Evolutionary conservation across 768 basidiomycete species (phyloP).

Genomic region (Leccinum uliginosum): DNA sequence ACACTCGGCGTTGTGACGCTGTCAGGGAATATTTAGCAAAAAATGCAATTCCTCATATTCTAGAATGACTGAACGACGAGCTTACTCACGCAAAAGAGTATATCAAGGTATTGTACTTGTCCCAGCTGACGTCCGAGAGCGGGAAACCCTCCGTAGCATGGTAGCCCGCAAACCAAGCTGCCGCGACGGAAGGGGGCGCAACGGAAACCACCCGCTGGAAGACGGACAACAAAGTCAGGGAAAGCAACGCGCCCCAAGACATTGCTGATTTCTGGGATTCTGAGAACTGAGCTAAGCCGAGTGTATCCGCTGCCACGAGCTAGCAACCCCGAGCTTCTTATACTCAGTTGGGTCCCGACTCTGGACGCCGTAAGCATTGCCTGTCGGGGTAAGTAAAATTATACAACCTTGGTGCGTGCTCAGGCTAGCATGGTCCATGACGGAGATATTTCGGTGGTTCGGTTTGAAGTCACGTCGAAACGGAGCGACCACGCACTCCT

Average conservation of each 20-base stretch:
- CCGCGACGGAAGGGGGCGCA: conserved; percentile 31
- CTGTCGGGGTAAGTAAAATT: background rate
- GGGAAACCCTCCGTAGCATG: conserved; percentile 49
- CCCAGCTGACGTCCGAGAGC: conserved; percentile 55
- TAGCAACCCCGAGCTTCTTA: conserved; percentile 2
- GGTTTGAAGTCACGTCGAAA: background rate
- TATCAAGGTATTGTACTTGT: conserved; percentile 61
- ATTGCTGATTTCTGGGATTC: background rate
- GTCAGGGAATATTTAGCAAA: background rate
- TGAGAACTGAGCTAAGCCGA: background rate
- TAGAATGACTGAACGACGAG: background rate
- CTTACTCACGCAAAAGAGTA: conserved; percentile 58
- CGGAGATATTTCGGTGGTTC: background rate
- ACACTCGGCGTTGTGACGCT: conserved; percentile 35
- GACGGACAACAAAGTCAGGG: background rate
- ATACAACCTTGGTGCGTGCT: background rate
- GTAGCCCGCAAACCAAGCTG: conserved; percentile 66
- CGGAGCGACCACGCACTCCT: too few relatives aligned
- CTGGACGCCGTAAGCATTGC: background rate
- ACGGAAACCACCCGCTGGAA: background rate
- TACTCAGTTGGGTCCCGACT: background rate
- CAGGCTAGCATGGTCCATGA: too few relatives aligned
- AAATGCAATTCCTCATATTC: too few relatives aligned
- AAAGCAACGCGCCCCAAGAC: background rate
- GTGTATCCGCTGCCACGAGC: background rate